Conservation (phyloP, 768 basidiomycete genomes). For the Tulasnella sp. region DNA sequence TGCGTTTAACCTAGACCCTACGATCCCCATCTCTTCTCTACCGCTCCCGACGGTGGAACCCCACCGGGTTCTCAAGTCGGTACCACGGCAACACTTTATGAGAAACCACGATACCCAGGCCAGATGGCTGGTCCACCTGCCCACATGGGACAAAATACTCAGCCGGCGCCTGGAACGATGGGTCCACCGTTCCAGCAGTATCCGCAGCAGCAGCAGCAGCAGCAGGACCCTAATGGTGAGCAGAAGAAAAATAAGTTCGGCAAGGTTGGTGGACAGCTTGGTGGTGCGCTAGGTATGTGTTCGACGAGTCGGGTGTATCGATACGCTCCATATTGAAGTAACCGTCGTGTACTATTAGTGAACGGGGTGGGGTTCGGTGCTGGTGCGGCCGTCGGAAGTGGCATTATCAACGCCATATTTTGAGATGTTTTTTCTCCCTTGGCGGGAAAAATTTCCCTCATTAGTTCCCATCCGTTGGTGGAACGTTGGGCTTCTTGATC, state of each 20-base stretch:
- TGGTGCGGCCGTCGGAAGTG: conserved; percentile 22
- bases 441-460: neutral
- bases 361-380: conserved; percentile 27
- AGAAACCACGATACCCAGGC: conserved; percentile 13
- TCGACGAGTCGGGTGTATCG: neutral
- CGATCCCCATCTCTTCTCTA: conserved; percentile 19
- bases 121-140: conserved; percentile 16
- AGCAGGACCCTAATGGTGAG: conserved; percentile 12
- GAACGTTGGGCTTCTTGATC: conserved; percentile 8
- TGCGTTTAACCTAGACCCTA: conserved; percentile 13
- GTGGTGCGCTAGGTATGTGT: conserved; percentile 25
- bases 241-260: conserved; percentile 17
- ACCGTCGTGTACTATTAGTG: neutral
- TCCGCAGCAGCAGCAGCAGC: neutral
- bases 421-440: neutral
- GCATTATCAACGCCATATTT: conserved; percentile 22
- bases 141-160: neutral
- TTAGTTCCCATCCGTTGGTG: neutral
- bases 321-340: neutral
- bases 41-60: conserved; percentile 20
- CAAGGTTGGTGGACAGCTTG: conserved; percentile 20
- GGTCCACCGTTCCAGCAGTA: neutral
- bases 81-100: neutral
- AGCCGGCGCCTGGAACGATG: conserved; percentile 3
- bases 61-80: conserved; percentile 9